Evolutionary conservation across 2,329 filamentous ascomycete species (phyloP), one percentile per base, ranked within the genome.

Genomic region (Teratosphaeria epicoccoides): DNA sequence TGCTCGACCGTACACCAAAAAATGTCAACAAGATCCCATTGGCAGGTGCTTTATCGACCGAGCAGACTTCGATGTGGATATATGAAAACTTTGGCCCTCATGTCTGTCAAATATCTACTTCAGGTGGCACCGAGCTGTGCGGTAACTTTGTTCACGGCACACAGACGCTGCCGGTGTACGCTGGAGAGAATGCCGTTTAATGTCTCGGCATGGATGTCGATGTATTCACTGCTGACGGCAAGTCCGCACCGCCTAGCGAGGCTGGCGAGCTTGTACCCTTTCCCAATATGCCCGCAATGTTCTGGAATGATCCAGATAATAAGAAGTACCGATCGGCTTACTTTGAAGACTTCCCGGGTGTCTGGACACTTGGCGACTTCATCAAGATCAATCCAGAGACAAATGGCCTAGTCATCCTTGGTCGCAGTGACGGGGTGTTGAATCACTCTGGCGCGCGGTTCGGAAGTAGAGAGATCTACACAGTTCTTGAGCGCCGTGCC

Each of bases 341-440:
- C 40, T 74, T 71, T 53, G 66, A 60, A 40, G 66, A 69, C 3
- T 73, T 71, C 49, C 66, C 68, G 6, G 59, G 80, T 52, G 84
- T 85, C 1, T 91, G 87, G 87, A 84, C 85, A 0, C 87, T 90
- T 57, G 86, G 86, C 24, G 87, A 91, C 62, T 89, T 88, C 63
- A 81, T 86, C 59, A 76, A 77, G 37, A 71, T 84, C 12, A 81
- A 89, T 61, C 85, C 85, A 0, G 57, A 69, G 3, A 89, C 85
- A 1, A 78, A 80, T 6, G 77, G 79, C 29, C 65, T 87, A 6
- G 63, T 78, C 6, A 84, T 88, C 61, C 74, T 87, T 0, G 84
- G 85, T 1, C 75, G 85, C 1, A 82, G 73, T 6, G 87, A 90
- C 61, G 86, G 86, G 9, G 86, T 90, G 3, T 70, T 91, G 48